Base-by-base conservation (phyloP, 495 filamentous ascomycete species). In the Aspergillus campestris region DNA sequence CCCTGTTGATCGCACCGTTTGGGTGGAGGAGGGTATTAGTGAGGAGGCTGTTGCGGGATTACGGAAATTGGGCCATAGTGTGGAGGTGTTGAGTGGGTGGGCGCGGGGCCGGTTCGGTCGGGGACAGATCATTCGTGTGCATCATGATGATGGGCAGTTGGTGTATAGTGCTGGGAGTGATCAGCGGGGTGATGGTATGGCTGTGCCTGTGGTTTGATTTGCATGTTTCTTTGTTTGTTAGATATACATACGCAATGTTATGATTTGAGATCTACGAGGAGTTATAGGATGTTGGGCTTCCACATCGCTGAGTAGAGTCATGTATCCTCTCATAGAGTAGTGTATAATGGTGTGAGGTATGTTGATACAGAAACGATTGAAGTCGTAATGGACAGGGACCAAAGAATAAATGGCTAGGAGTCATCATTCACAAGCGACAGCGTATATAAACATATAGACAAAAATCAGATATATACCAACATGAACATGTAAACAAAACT, bases 151-250 rank as follows among this genome's bases (percentile, higher is more conserved):
- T 18, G 81, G 80, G 30, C 61, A 68, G 38, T 65, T 76, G 37
- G 78, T 97, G 8, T 95, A 82, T 70, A 87, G 81, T 52, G 90
- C 79, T 2, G 92, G 88, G 13, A 95, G 88, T 65, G 92, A 97
- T 76, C 72, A 73, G 40, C 76, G 94, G 41, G 92, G 89, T 2
- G 92, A 98, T 72, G 90, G 92, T 29, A 81, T 76, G 48, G 89
- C 88, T 8, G 76, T 82, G 57, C 87, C 87, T 31, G 34, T 65
- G 24, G 30, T 65, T 7, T 66, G 50, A 44, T 27, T 10, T 13
- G 13, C 7, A 24, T 24, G 18, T 24, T 24, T 24, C 2, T 24
- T 24, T 24, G 18, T 24, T 24, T 24, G 18, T 24, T 24, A 24
- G 18, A 24, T 24, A 24, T 24, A 24, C 4, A 24, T 24, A 24